Evolutionary conservation across 257 asterid genomes (phyloP).

Genomic region (Plantago elongata): DNA sequence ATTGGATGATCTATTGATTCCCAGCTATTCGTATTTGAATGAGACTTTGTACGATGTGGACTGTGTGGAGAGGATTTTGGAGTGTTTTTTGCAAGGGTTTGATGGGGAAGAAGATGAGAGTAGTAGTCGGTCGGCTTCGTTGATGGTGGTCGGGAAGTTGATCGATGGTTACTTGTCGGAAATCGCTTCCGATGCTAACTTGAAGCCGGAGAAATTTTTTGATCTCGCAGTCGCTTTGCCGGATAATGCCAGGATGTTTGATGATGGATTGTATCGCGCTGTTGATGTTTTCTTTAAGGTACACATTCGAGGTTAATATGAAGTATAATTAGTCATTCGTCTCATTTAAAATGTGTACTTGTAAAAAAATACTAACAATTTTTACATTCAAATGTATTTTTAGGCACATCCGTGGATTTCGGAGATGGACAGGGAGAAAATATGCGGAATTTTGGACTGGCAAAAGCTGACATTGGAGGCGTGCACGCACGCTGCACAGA

Average conservation of each 20-base stretch:
- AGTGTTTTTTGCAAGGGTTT: conserved; percentile 41
- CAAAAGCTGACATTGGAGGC: conserved; percentile 95
- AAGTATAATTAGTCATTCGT: neutral
- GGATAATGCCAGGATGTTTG: conserved; percentile 74
- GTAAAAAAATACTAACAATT: neutral
- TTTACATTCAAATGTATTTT: neutral
- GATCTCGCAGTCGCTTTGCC: conserved; percentile 75
- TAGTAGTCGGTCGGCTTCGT: conserved; percentile 44
- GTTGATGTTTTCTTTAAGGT: conserved; percentile 99
- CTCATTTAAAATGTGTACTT: neutral
- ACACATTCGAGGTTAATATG: neutral
- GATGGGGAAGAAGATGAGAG: conserved; percentile 34
- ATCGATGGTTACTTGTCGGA: conserved; percentile 97
- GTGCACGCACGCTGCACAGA: conserved; percentile 97
- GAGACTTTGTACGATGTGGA: conserved; percentile 92
- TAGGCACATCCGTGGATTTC: conserved; percentile 90
- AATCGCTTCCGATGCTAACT: conserved; percentile 88
- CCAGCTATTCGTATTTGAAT: conserved; percentile 88
- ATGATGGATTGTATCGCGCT: conserved; percentile 95
- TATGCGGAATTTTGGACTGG: conserved; percentile 77
- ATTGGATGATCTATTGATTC: conserved; percentile 80
- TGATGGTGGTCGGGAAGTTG: conserved; percentile 81
- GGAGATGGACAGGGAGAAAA: conserved; percentile 74
- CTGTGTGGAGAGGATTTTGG: conserved; percentile 79
- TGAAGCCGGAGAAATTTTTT: conserved; percentile 68